Conservation (phyloP, 2,329 filamentous ascomycete species). For the Neofusicoccum ribis region DNA sequence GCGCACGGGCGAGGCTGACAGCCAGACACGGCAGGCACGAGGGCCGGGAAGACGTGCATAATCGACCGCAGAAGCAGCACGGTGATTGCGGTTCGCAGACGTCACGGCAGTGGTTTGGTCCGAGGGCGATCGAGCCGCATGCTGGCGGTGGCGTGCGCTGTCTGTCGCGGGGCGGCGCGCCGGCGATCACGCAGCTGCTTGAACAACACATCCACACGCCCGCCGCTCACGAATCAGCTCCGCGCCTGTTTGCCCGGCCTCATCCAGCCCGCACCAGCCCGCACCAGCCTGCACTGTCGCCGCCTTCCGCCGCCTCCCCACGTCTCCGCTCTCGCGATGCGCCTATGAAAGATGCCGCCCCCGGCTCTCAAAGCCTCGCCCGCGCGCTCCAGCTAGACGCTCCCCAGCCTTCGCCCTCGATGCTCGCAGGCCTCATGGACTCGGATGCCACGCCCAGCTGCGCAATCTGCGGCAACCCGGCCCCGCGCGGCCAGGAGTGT, state of each 20-base stretch:
- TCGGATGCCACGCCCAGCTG: slow-evolving; percentile 40
- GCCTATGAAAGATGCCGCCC: neutral
- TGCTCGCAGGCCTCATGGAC: slow-evolving; percentile 24
- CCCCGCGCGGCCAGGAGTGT: slow-evolving; percentile 40
- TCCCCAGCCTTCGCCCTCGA: neutral
- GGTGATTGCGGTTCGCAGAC: too few relatives aligned
- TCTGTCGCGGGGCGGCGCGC: neutral
- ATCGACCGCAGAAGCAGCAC: too few relatives aligned
- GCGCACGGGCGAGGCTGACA: too few relatives aligned
- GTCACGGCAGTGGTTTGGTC: neutral
- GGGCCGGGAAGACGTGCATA: too few relatives aligned
- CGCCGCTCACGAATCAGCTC: slow-evolving; percentile 5
- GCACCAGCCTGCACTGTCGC: neutral
- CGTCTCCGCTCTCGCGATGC: neutral
- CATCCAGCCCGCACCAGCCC: neutral
- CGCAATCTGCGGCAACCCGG: slow-evolving; percentile 39
- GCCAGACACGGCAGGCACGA: too few relatives aligned
- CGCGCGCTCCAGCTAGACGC: neutral
- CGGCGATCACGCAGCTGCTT: slow-evolving; percentile 6
- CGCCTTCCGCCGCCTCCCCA: neutral
- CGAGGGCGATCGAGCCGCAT: neutral
- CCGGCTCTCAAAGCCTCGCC: neutral
- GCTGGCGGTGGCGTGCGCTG: slow-evolving; percentile 1
- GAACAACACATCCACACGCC: slow-evolving; percentile 4
- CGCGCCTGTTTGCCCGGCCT: neutral